Percentiles rank a stretch among this genome's conserved stretches.
Conservation (phyloP, 495 filamentous ascomycete species). For the Aspergillus cavernicola region DNA sequence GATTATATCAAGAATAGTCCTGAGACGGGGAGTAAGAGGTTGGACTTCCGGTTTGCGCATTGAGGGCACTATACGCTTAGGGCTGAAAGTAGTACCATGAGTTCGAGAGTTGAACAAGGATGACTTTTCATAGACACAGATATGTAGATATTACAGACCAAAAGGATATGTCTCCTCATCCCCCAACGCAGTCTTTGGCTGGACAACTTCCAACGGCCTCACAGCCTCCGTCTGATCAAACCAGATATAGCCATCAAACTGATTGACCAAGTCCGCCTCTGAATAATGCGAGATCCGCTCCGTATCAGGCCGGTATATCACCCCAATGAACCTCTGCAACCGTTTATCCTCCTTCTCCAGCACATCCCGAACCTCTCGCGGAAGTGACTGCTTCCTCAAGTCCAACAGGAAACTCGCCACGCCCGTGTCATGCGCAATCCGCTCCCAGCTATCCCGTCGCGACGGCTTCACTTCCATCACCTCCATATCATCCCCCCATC, state of each 20-base stretch:
- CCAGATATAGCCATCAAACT: slow-evolving; percentile 56
- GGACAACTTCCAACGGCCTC: slow-evolving; percentile 46
- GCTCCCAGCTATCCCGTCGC: slow-evolving; percentile 43
- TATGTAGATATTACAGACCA: slow-evolving; percentile 49
- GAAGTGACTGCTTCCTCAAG: slow-evolving; percentile 36
- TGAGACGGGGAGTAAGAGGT: slow-evolving; percentile 32
- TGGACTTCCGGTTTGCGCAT: slow-evolving; percentile 35
- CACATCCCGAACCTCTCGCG: slow-evolving; percentile 34
- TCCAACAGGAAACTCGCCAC: slow-evolving; percentile 48
- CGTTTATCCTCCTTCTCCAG: slow-evolving; percentile 36
- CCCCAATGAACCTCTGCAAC: slow-evolving; percentile 55
- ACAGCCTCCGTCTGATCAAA: slow-evolving; percentile 54
- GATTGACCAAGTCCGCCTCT: slow-evolving; percentile 47
- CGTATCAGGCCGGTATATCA: slow-evolving; percentile 56
- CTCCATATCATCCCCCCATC: slow-evolving; percentile 56
- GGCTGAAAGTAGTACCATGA: too few species aligned
- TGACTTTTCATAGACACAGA: too few species aligned
- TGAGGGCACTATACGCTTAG: too few species aligned
- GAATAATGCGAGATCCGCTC: slow-evolving; percentile 56
- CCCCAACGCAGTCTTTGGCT: slow-evolving; percentile 44
- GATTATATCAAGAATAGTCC: slow-evolving; percentile 25
- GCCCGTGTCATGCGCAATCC: slow-evolving; percentile 41
- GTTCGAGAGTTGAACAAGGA: too few species aligned
- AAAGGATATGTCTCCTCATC: slow-evolving; percentile 57
- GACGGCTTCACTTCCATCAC: slow-evolving; percentile 48